Evolutionary conservation across 164 flowering plant genomes (phyloP).

Genomic region (Magnolia sinica): DNA sequence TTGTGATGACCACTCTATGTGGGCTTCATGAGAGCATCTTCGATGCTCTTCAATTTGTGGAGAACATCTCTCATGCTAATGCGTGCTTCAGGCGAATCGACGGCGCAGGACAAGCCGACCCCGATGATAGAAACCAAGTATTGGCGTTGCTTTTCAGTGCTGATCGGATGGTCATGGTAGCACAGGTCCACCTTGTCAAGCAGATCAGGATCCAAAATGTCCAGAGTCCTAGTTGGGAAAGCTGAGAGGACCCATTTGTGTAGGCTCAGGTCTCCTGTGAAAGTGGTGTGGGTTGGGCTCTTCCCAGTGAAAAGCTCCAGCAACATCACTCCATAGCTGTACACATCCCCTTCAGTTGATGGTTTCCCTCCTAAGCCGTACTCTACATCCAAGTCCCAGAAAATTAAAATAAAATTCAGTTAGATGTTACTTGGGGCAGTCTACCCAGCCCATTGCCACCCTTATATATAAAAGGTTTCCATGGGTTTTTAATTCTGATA

Average conservation of each 20-base stretch:
- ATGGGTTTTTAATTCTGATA: too few relatives aligned
- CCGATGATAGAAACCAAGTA: background rate
- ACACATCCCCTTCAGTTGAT: slow-evolving; percentile 13
- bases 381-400: background rate
- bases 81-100: background rate
- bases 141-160: background rate
- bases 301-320: slow-evolving; percentile 18
- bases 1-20: too few relatives aligned
- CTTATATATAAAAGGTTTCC: too few relatives aligned
- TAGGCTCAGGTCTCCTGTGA: slow-evolving; percentile 21
- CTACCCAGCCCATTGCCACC: too few relatives aligned
- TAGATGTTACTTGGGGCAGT: too few relatives aligned
- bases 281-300: slow-evolving; percentile 18
- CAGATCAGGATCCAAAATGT: slow-evolving; percentile 24
- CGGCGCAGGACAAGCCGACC: slow-evolving; percentile 8
- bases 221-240: slow-evolving; percentile 23
- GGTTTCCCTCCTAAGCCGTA: slow-evolving; percentile 12
- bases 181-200: background rate
- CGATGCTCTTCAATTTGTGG: background rate
- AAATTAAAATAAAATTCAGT: too few relatives aligned
- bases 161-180: background rate
- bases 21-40: background rate
- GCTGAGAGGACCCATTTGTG: slow-evolving; percentile 13
- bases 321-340: slow-evolving; percentile 17
- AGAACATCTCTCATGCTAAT: slow-evolving; percentile 2